Conservation (phyloP, 495 filamentous ascomycete species). For the Lichenothelia convexa region DNA sequence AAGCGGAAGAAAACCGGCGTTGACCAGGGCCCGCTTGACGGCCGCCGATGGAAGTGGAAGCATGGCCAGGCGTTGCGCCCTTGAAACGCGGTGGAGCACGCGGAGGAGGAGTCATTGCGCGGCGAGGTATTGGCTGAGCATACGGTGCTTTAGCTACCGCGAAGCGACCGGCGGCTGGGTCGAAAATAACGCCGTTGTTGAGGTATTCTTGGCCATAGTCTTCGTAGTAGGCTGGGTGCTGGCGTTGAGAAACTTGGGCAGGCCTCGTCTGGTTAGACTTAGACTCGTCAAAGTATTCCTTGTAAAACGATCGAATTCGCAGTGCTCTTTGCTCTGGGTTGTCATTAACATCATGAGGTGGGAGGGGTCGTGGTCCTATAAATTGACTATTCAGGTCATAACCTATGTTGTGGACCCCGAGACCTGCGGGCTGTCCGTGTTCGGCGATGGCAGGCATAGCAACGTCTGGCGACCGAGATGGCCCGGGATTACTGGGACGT, state of each 20-base stretch:
- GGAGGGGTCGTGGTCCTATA: conserved; percentile 81
- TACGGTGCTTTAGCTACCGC: conserved; percentile 44
- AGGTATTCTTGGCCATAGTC: conserved; percentile 50
- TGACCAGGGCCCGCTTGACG: conserved; percentile 25
- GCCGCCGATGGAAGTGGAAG: conserved; percentile 12
- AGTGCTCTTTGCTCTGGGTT: conserved; percentile 90
- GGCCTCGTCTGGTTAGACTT: conserved; percentile 29
- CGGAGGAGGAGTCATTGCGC: conserved; percentile 95
- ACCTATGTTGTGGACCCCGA: conserved; percentile 35
- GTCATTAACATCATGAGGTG: conserved; percentile 67
- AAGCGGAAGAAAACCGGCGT: conserved; percentile 12
- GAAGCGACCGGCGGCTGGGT: conserved; percentile 59
- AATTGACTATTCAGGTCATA: conserved; percentile 56
- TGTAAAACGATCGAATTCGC: conserved; percentile 95
- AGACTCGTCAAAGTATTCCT: conserved; percentile 92
- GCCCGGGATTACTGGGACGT: neutral
- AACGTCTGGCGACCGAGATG: conserved; percentile 5
- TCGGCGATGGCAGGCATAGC: conserved; percentile 14
- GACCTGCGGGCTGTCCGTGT: conserved; percentile 19
- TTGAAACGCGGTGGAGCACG: conserved; percentile 54
- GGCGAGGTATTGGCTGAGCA: conserved; percentile 64
- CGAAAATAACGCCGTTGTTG: conserved; percentile 45
- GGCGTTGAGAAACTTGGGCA: conserved; percentile 14
- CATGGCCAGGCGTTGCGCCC: conserved; percentile 23
- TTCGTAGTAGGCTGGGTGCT: conserved; percentile 38